A percentile compares a stretch with the other conserved stretches of the same genome.
These are phyloP conservation scores for Saccharomycopsis selenospora DNA, from an alignment of 805 yeast genomes.

Conservation along the genomic window DNA sequence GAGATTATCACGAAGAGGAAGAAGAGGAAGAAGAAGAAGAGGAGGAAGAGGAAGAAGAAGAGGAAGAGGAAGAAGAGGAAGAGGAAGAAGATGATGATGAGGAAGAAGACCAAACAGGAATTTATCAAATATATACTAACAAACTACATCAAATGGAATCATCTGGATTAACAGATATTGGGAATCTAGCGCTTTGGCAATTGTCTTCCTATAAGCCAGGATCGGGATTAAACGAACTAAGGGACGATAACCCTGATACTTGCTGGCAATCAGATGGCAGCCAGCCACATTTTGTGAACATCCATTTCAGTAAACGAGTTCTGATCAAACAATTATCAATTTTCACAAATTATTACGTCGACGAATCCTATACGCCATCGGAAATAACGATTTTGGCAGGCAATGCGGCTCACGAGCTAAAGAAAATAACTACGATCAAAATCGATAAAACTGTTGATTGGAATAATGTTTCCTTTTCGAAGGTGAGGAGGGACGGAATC, in stretches of 20 bases:
- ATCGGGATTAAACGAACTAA: slow-evolving; percentile 59
- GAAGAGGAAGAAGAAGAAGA: slow-evolving; percentile 14
- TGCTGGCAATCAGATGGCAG: slow-evolving; percentile 96
- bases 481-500: slow-evolving; percentile 45
- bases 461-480: slow-evolving; percentile 57
- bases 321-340: slow-evolving; percentile 60
- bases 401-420: slow-evolving; percentile 68
- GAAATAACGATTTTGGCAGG: slow-evolving; percentile 62
- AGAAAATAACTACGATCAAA: slow-evolving; percentile 53
- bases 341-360: slow-evolving; percentile 61
- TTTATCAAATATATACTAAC: slow-evolving; percentile 10
- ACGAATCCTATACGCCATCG: slow-evolving; percentile 91
- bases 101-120: neutral
- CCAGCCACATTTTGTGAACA: slow-evolving; percentile 76
- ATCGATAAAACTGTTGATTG: slow-evolving; percentile 71
- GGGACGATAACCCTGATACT: slow-evolving; percentile 63
- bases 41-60: slow-evolving; percentile 19
- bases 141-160: slow-evolving; percentile 45
- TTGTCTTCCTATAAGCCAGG: slow-evolving; percentile 72
- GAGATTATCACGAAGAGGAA: neutral
- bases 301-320: slow-evolving; percentile 74
- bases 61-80: slow-evolving; percentile 15
- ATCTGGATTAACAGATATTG: slow-evolving; percentile 62
- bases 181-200: slow-evolving; percentile 77
- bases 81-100: slow-evolving; percentile 15